Percentiles rank a stretch among this genome's conserved stretches.
These are phyloP conservation scores for Gentiana straminea DNA, from an alignment of 257 asterid species.

Conservation along the genomic window DNA sequence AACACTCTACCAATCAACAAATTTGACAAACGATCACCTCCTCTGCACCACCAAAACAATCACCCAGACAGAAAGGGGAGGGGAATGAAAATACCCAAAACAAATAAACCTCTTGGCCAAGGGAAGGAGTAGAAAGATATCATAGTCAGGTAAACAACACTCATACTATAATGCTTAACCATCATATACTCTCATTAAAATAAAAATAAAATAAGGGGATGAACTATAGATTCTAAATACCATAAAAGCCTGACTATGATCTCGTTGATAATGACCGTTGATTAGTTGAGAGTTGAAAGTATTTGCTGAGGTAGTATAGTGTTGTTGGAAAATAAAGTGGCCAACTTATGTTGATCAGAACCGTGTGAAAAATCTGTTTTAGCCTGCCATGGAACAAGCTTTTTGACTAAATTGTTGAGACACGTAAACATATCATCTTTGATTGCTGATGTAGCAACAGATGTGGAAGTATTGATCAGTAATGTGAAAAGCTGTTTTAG, in stretches of 20 bases:
- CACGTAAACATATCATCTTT: constrained; percentile 81
- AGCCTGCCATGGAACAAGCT: constrained; percentile 43
- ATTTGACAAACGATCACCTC: too few species aligned
- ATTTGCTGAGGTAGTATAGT: constrained; percentile 86
- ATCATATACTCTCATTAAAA: background rate
- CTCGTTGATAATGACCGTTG: constrained; percentile 95
- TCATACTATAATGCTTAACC: background rate
- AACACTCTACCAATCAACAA: too few species aligned
- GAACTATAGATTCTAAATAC: constrained; percentile 65
- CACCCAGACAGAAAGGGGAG: background rate
- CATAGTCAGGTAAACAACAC: background rate
- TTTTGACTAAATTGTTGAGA: constrained; percentile 43
- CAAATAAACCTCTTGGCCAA: background rate
- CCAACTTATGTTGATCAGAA: constrained; percentile 87
- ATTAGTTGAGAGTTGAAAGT: constrained; percentile 85
- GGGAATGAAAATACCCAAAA: too few species aligned
- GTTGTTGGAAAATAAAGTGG: constrained; percentile 87
- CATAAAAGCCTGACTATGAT: constrained; percentile 85
- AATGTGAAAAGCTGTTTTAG: constrained; percentile 87
- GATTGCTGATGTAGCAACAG: constrained; percentile 74
- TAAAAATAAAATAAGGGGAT: constrained; percentile 13
- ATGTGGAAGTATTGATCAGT: constrained; percentile 76
- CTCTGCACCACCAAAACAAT: background rate
- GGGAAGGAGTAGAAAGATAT: background rate
- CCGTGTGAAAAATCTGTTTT: constrained; percentile 69